Percentiles rank a stretch among this genome's conserved stretches.
Evolutionary conservation across 371 early-diverging fungal genomes (phyloP).

Genomic region (Apophysomyces trapeziformis): DNA sequence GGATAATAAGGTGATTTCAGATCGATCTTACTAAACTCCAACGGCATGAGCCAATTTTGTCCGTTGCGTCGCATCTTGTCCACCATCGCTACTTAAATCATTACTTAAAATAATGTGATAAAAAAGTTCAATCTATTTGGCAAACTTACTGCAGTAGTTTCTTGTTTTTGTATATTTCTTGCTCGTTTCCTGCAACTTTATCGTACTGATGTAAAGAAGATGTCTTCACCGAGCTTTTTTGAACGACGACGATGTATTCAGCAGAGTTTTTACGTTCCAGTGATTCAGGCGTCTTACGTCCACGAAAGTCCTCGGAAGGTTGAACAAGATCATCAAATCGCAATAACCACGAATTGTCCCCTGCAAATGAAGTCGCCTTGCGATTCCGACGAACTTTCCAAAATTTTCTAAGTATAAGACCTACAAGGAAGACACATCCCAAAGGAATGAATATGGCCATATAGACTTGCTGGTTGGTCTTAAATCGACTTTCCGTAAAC

Average conservation of each 20-base stretch:
- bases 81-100: background rate
- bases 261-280: background rate
- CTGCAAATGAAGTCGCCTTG: conserved; percentile 22
- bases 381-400: conserved; percentile 28
- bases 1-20: conserved; percentile 13
- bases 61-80: too few species aligned
- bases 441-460: conserved; percentile 40
- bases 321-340: conserved; percentile 36
- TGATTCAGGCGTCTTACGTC: background rate
- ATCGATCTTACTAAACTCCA: conserved; percentile 25
- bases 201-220: too few species aligned
- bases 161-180: too few species aligned
- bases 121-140: too few species aligned
- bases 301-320: conserved; percentile 17
- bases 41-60: conserved; percentile 14
- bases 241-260: too few species aligned
- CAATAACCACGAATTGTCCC: conserved; percentile 52
- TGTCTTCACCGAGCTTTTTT: too few species aligned
- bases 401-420: background rate
- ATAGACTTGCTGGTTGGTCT: conserved; percentile 17
- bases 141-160: too few species aligned
- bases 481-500: conserved; percentile 14
- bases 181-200: too few species aligned
- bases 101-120: background rate
- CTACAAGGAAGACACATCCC: conserved; percentile 15